Conservation (phyloP, 2,329 filamentous ascomycete genomes). For the Trichophyton equinum region DNA sequence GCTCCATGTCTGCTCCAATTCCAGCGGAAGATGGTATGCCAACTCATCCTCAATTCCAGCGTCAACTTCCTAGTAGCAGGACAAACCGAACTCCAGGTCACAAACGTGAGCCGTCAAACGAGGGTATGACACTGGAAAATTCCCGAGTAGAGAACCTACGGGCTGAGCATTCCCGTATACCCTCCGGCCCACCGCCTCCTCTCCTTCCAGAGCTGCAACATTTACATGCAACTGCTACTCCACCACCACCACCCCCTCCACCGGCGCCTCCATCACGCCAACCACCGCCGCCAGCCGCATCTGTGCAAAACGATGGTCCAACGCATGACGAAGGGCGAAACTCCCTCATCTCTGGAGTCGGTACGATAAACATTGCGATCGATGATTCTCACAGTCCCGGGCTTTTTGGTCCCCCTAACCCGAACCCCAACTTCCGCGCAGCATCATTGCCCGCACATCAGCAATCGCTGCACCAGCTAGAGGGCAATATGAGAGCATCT, state of each 20-base stretch:
- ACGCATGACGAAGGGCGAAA: conserved; percentile 12
- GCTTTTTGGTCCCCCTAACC: background rate
- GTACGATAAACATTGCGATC: conserved; percentile 30
- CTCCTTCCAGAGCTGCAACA: conserved; percentile 51
- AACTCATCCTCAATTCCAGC: conserved; percentile 31
- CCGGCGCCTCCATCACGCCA: background rate
- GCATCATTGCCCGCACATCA: conserved; percentile 13
- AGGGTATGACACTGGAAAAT: conserved; percentile 8
- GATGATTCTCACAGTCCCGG: conserved; percentile 20
- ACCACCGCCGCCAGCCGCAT: background rate
- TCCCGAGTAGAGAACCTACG: conserved; percentile 8
- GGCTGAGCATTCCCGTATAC: conserved; percentile 9
- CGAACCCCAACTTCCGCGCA: conserved; percentile 19
- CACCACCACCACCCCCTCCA: conserved; percentile 28
- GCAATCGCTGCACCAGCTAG: conserved; percentile 20
- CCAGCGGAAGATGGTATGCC: conserved; percentile 23
- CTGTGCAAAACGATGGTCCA: background rate
- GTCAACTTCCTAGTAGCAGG: conserved; percentile 30
- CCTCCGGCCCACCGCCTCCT: conserved; percentile 27
- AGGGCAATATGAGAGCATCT: conserved; percentile 30
- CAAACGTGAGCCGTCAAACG: conserved; percentile 6
- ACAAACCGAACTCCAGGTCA: conserved; percentile 14
- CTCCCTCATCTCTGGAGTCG: conserved; percentile 26
- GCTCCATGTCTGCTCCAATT: conserved; percentile 30
- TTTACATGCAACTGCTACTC: conserved; percentile 42